Evolutionary conservation across 495 filamentous ascomycete genomes (phyloP), one percentile per base, ranked within the genome.

Genomic region (Hypoxylon intermedium): DNA sequence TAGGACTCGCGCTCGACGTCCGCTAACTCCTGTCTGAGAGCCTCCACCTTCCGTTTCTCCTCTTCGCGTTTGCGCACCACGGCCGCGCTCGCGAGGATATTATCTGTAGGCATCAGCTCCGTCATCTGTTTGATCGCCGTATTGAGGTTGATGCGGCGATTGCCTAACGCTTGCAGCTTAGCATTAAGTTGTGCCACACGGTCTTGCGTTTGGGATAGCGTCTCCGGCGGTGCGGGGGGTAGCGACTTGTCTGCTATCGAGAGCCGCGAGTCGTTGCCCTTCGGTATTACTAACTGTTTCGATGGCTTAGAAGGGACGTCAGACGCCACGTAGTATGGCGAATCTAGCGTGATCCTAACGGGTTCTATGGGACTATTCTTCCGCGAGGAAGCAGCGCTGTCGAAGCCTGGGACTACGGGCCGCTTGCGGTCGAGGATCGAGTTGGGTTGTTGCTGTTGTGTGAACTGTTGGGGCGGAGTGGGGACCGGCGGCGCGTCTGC

Each of bases 1-100:
- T 97, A 91, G 67, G 92, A 86, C 73, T 94, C 86, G 54, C 85
- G 79, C 75, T 85, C 82, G 19, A 97, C 84, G 47, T 95, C 91
- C 6, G 87, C 87, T 31, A 95, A 80, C 72, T 95, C 91, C 53
- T 76, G 77, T 36, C 85, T 79, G n/a, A 95, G 76, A 28, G 75
- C 78, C 62, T 87, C 84, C 2, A 95, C 82, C 58, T 86, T 90
- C 58, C 76, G 81, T 74, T 91, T 92, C 67, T 92, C 87, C 33
- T 82, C 80, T 20, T 90, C 82, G 58, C 87, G 74, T 63, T 78
- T 78, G 33, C 71, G 70, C 13, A 74, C 53, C 20, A 80, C 80
- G 42, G 75, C 77, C 5, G 64, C 68, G 36, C 73, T 77, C 31
- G 76, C 70, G 56, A 81, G 63, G 37, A 81, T 55, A 46, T 75